Percentiles rank a stretch among this genome's conserved stretches.
Evolutionary conservation across 495 filamentous ascomycete genomes (phyloP).

Genomic region (Hyphodiscus hymeniophilus): DNA sequence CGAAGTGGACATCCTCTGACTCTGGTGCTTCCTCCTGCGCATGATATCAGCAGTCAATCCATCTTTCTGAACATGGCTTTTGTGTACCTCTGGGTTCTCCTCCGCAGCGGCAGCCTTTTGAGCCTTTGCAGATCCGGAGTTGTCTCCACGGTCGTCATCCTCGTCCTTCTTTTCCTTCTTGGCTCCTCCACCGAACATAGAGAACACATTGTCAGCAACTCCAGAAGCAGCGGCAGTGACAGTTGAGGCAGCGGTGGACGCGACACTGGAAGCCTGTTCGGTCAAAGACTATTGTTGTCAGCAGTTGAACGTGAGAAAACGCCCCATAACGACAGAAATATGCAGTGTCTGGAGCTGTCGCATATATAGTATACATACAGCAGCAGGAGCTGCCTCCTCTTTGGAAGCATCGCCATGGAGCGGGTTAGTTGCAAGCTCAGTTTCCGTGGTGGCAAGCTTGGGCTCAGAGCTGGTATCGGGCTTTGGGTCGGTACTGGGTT

Average conservation of each 20-base stretch:
- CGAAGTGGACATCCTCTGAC: conserved; percentile 90
- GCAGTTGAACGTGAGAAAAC: not conserved
- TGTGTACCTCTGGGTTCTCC: conserved; percentile 29
- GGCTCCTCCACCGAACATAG: conserved; percentile 95
- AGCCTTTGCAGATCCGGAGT: conserved; percentile 79
- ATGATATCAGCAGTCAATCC: not conserved
- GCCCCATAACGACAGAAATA: too few relatives aligned
- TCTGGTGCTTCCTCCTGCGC: conserved; percentile 63
- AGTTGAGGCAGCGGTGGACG: conserved; percentile 31
- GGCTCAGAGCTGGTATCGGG: conserved; percentile 11
- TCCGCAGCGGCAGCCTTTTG: conserved; percentile 59
- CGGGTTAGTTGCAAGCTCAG: conserved; percentile 12
- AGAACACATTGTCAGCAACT: conserved; percentile 73
- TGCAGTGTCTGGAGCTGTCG: too few relatives aligned
- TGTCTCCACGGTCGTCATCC: conserved; percentile 62
- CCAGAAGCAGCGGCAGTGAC: conserved; percentile 40
- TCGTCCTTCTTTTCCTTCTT: conserved; percentile 77
- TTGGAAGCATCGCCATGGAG: conserved; percentile 31
- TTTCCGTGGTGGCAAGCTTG: conserved; percentile 12
- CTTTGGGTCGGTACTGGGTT: conserved; percentile 21
- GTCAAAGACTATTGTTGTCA: conserved; percentile 26
- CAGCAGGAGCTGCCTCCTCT: conserved; percentile 27
- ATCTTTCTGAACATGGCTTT: not conserved
- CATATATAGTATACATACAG: conserved; percentile 7
- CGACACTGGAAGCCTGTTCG: conserved; percentile 33